Evolutionary conservation across 108 stramenopile species (phyloP).

Genomic region (Mediolabrus comicus): DNA sequence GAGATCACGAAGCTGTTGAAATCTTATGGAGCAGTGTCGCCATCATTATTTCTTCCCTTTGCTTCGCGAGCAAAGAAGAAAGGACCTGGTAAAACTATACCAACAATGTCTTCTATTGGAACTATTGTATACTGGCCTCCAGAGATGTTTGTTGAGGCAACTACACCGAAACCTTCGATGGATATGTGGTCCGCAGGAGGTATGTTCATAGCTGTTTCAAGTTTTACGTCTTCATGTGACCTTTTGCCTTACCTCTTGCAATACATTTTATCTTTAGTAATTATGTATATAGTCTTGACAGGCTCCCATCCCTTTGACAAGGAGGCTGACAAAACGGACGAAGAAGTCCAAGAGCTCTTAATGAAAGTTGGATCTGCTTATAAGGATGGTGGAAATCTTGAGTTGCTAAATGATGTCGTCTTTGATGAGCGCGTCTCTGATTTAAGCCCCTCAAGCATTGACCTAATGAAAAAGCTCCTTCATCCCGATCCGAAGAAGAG

Average conservation of each 20-base stretch:
- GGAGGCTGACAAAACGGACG: background rate
- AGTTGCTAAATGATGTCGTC: conserved; percentile 12
- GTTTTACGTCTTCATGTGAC: too few relatives aligned
- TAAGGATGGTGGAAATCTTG: background rate
- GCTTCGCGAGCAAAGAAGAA: background rate
- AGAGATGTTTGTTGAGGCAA: conserved; percentile 8
- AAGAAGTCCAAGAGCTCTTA: background rate
- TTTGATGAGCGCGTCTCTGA: conserved; percentile 33
- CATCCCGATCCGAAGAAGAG: conserved; percentile 30
- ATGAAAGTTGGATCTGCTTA: background rate
- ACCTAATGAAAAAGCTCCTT: conserved; percentile 20
- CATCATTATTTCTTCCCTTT: background rate
- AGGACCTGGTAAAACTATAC: background rate
- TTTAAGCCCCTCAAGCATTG: conserved; percentile 20
- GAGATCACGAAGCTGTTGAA: background rate
- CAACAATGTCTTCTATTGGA: background rate
- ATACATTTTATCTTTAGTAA: too few relatives aligned
- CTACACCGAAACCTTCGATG: conserved; percentile 13
- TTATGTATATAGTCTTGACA: background rate
- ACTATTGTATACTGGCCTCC: conserved; percentile 36
- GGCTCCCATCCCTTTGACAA: conserved; percentile 2
- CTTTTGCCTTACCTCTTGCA: too few relatives aligned
- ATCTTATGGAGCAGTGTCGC: conserved; percentile 4
- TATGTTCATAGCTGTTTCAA: too few relatives aligned
- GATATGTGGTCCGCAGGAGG: background rate